Conservation (phyloP, 176 grass and related monocot species). For the Sorghum bicolor region Sorghum_bicolor_NCBIv3 NC_012871.2:70236001-70236500, state of each 20-base stretch:
- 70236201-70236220: neutral
- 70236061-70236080: neutral
- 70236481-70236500: neutral
- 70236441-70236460: neutral
- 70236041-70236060: slow-evolving; percentile 36
- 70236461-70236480: neutral
- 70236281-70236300: too few relatives aligned
- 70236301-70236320: too few relatives aligned
- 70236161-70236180: slow-evolving; percentile 13
- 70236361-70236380: neutral
- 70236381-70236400: neutral
- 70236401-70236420: neutral
- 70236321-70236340: too few relatives aligned
- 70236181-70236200: neutral
- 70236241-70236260: neutral
- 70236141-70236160: neutral
- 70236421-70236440: too few relatives aligned
- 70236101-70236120: slow-evolving; percentile 22
- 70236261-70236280: too few relatives aligned
- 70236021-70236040: slow-evolving; percentile 35
- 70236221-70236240: neutral
- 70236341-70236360: neutral
- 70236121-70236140: neutral
- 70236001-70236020: slow-evolving; percentile 33
- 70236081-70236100: slow-evolving; percentile 29